Evolutionary conservation across 768 basidiomycete genomes (phyloP), one percentile per base, ranked within the genome.

Genomic region (Xerocomus brunneocitrinus): DNA sequence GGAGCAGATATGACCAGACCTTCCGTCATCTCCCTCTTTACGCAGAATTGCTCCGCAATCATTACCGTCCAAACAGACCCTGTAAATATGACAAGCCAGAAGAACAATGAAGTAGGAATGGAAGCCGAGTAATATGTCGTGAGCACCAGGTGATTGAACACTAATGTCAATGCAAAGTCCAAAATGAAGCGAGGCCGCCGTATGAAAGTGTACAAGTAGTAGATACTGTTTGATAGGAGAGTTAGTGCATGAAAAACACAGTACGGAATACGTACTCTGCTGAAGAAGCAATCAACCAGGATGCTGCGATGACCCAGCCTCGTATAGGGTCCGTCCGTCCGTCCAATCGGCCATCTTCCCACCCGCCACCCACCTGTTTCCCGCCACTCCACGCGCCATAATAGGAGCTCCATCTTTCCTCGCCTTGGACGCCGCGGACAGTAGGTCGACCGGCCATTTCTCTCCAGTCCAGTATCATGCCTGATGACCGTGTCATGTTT

Each of bases 401-500:
- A 63, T 83, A 81, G 35, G 82, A 78, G 48, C 72, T 74, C 87
- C 87, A 90, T 42, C 79, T 72, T 40, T 82, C 80, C 50, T 80
- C 80, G 16, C 83, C 85, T 24, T 82, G 79, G 52, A 83, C 69
- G 27, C 81, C 81, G 52, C 79, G 80, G 22, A 88, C 82, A 0
- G 93, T 94, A 4, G 89, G 83, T 48, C 81, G 73, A 4, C 92
- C 89, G 1, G 94, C 89, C 83, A 99, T 87, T 70, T 98, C 90
- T 43, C 93, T 79, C 97, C 97, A 99, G 72, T 98, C 95, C 85
- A 99, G 92, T 35, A 98, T 75, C 87, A 93, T 91, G 3, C 87
- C 88, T 87, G 56, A 52, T 49, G 43, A 49, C 30, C 43, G 55
- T 47, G 50, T 19, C 19, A 8, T 47, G 19, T 53, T 48, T 43